Conservation (phyloP, 73 alveolate species). For the Paramecium sonneborni region DNA sequence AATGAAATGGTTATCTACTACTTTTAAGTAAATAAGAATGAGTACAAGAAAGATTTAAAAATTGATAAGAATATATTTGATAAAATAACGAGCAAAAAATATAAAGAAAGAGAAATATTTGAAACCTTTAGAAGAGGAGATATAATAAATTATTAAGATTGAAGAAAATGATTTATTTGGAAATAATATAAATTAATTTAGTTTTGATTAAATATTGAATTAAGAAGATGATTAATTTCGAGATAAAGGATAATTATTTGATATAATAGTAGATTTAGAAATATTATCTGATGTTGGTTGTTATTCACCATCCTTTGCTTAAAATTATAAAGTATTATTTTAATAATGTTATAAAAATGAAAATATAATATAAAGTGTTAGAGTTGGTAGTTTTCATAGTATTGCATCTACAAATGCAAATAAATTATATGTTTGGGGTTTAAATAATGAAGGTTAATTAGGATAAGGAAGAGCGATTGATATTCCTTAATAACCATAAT, state of each 20-base stretch:
- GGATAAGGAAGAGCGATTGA: constrained; percentile 90
- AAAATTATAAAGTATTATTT: not conserved
- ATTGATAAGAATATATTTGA: not conserved
- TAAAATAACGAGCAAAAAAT: not conserved
- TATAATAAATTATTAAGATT: not conserved
- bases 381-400: constrained; percentile 83
- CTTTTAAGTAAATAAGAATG: constrained; percentile 56
- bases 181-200: not conserved
- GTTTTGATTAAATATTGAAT: not conserved
- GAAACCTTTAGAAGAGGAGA: not conserved
- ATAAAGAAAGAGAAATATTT: not conserved
- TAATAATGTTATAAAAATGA: constrained; percentile 3
- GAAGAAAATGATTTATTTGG: constrained; percentile 20
- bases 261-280: not conserved
- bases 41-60: constrained; percentile 18
- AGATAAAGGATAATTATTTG: not conserved
- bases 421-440: constrained; percentile 86
- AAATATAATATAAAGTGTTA: not conserved
- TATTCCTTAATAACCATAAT: not conserved
- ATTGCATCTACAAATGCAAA: constrained; percentile 76
- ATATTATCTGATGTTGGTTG: not conserved
- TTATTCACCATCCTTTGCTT: not conserved
- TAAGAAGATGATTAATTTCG: not conserved
- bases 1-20: constrained; percentile 70
- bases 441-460: constrained; percentile 89